phyloP scores from a whole-genome alignment of 1,284 basidiomycete species.

The Paramarasmius palmivorus region DNA sequence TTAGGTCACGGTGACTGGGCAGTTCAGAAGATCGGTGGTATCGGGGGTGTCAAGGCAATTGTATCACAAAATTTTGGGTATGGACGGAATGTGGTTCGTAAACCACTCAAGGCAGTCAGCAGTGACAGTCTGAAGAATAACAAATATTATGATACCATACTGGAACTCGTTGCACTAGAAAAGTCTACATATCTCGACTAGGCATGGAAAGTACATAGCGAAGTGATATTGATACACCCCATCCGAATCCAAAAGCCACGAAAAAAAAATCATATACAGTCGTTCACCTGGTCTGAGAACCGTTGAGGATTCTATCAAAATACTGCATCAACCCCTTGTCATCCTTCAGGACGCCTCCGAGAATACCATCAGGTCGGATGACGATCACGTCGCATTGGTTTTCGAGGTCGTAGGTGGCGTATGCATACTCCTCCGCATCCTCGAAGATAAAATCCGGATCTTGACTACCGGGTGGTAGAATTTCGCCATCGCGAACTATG shows the following conservation, averaged over 20 bases:
- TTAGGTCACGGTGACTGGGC: constrained; percentile 78
- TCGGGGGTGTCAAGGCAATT: constrained; percentile 71
- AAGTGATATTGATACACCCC: not conserved
- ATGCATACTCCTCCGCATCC: constrained; percentile 37
- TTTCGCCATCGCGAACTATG: constrained; percentile 23
- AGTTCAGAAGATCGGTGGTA: constrained; percentile 68
- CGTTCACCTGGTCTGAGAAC: too few species aligned
- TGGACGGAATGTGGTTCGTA: constrained; percentile 56
- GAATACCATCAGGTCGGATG: constrained; percentile 40
- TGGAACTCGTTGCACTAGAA: constrained; percentile 66
- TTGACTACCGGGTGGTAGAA: constrained; percentile 18
- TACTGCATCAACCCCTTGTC: constrained; percentile 32
- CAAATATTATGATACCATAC: constrained; percentile 36
- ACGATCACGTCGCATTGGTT: constrained; percentile 33
- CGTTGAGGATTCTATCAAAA: constrained; percentile 22
- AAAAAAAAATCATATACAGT: not conserved
- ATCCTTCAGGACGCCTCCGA: constrained; percentile 37
- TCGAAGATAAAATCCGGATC: constrained; percentile 32
- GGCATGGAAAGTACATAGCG: not conserved
- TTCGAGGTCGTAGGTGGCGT: constrained; percentile 33
- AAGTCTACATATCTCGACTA: constrained; percentile 41
- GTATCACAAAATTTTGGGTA: constrained; percentile 72
- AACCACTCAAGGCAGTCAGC: constrained; percentile 51
- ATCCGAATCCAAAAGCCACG: not conserved
- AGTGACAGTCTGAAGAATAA: constrained; percentile 28